These are phyloP conservation scores for Crithidia sp. DNA, from an alignment of 208 protist species.

Conservation along the genomic window DNA sequence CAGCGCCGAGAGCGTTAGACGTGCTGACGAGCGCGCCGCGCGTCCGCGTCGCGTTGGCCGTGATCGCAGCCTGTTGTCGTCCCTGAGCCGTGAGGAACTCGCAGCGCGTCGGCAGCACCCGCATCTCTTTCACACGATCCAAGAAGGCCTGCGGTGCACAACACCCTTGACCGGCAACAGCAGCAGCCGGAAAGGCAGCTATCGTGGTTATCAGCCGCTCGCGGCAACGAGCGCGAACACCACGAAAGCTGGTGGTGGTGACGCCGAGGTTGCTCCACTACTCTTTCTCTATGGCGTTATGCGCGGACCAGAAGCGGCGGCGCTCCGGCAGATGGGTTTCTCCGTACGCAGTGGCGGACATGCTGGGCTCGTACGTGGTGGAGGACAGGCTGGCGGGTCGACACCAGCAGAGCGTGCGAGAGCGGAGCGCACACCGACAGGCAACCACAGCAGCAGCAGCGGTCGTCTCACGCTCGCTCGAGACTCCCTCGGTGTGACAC, in stretches of 20 bases:
- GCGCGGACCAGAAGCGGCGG: conserved; percentile 18
- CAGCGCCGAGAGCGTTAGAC: neutral
- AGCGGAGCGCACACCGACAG: neutral
- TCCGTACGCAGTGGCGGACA: conserved; percentile 26
- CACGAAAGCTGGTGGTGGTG: neutral
- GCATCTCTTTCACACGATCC: conserved; percentile 17
- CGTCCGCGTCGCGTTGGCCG: neutral
- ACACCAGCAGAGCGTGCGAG: too few relatives aligned
- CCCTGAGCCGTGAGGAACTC: conserved; percentile 4
- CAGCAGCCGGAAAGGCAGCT: too few relatives aligned
- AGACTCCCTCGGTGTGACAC: conserved; percentile 52
- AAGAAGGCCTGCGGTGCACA: conserved; percentile 6
- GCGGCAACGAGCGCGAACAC: too few relatives aligned
- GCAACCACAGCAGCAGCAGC: neutral
- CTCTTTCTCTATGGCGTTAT: conserved; percentile 18
- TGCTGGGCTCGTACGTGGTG: conserved; percentile 11
- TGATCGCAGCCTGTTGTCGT: neutral
- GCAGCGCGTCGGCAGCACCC: conserved; percentile 22
- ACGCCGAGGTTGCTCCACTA: conserved; percentile 2
- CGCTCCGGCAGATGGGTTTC: conserved; percentile 33
- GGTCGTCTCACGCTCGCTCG: conserved; percentile 35
- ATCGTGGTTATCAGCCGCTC: too few relatives aligned
- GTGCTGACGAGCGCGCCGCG: neutral
- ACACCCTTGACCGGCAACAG: too few relatives aligned
- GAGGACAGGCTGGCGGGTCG: conserved; percentile 1